Base-by-base conservation (phyloP, 176 grass and related monocot genomes). In the Carex littledalei region DNA sequence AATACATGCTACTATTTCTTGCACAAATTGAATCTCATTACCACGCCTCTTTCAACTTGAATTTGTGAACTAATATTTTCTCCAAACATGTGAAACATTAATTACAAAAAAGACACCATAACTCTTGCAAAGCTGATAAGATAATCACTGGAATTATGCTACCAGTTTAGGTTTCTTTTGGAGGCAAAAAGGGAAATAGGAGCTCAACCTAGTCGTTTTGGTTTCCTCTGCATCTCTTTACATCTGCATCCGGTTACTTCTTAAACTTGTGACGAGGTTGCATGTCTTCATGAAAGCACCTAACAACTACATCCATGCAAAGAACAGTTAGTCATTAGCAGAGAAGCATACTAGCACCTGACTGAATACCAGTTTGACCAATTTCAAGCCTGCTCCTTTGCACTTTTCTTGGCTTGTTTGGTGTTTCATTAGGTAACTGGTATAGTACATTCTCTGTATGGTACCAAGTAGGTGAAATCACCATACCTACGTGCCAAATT, bases 201-300 rank as follows among this genome's bases (percentile, higher is more conserved):
- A 78, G 14, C 52, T 17, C 74, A 78, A 18, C 22, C 14, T 78
- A 34, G 24, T 57, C 47, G 52, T 78, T 57, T 78, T 78, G 53
- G 22, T 78, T 55, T 78, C 74, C 74, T 57, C 74, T 78, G 52
- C 13, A 56, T 57, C 74, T 16, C 26, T 35, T 32, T 57, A 75
- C 20, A 75, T 26, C 71, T 53, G 71, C 86, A 82, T 88, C 58
- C 89, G 84, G 60, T 90, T 88, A 67, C 88, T 88, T 87, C 81
- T 92, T 74, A 94, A 76, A 80, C 84, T 89, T 52, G 90, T 89
- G 57, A 94, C 80, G 75, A 94, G 86, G 78, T 88, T 92, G 87
- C 90, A 92, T 67, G 93, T 94, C 93, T 90, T 92, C 93, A 94
- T 86, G 93, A 94, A 92, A 84, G 84, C 69, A 92, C 90, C 93